Conservation (phyloP, 805 yeast species). For the Metschnikowia proteae region DNA sequence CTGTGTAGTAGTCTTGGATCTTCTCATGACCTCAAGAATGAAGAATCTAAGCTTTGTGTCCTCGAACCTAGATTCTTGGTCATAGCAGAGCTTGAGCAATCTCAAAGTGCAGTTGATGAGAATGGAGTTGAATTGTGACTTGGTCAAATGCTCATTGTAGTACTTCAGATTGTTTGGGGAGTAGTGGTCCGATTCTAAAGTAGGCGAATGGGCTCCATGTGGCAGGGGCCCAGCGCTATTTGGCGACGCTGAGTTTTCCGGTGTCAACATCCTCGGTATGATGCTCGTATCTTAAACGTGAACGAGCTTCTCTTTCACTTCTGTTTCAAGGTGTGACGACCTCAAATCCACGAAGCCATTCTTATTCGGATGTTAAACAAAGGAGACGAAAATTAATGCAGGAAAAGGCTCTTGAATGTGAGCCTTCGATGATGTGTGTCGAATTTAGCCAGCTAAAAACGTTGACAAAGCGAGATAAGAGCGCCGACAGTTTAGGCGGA, state of each 20-base stretch:
- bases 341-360: slow-evolving; percentile 8
- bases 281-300: not conserved
- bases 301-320: slow-evolving; percentile 1
- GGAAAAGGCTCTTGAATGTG: not conserved
- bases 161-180: slow-evolving; percentile 39
- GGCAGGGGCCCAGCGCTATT: slow-evolving; percentile 10
- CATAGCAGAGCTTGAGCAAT: slow-evolving; percentile 33
- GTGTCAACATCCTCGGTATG: slow-evolving; percentile 11
- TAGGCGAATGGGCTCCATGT: slow-evolving; percentile 4
- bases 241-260: slow-evolving; percentile 15
- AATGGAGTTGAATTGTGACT: slow-evolving; percentile 38
- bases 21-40: slow-evolving; percentile 40
- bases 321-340: slow-evolving; percentile 1
- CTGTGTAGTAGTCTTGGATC: slow-evolving; percentile 58
- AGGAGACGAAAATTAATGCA: not conserved
- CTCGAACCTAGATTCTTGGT: slow-evolving; percentile 9
- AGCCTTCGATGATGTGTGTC: not conserved
- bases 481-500: not conserved
- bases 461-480: not conserved
- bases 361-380: not conserved
- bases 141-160: slow-evolving; percentile 37
- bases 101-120: slow-evolving; percentile 35
- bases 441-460: slow-evolving; percentile 5
- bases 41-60: slow-evolving; percentile 25
- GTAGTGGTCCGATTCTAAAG: slow-evolving; percentile 15